Percentiles rank a stretch among this genome's conserved stretches.
phyloP scores from a whole-genome alignment of 345 rosid species.

The Brassica cretica region DNA sequence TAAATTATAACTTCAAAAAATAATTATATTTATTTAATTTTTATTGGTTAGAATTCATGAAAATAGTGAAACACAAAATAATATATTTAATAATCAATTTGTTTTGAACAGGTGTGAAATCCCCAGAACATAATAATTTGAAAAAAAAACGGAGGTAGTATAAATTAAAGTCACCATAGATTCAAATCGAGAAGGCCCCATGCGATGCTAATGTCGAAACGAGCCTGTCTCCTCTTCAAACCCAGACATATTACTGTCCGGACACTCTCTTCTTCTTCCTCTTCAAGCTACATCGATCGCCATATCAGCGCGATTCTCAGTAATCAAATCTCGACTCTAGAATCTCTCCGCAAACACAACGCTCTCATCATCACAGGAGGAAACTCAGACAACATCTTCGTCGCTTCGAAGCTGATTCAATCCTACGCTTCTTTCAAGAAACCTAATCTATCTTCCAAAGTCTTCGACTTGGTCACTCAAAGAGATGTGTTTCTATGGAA shows the following conservation, averaged over 20 bases:
- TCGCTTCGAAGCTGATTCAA: slow-evolving; percentile 64
- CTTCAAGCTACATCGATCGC: slow-evolving; percentile 44
- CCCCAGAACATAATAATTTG: too few relatives aligned
- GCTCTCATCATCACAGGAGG: slow-evolving; percentile 54
- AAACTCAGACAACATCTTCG: slow-evolving; percentile 50
- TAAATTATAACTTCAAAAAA: too few relatives aligned
- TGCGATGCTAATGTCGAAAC: slow-evolving; percentile 26
- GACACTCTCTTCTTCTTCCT: slow-evolving; percentile 25
- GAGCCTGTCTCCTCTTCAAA: slow-evolving; percentile 31
- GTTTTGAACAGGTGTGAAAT: too few relatives aligned
- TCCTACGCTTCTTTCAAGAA: slow-evolving; percentile 46
- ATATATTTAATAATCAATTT: too few relatives aligned
- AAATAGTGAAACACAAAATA: too few relatives aligned
- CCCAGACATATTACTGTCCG: slow-evolving; percentile 3
- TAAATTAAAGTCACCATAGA: background rate
- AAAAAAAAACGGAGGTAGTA: too few relatives aligned
- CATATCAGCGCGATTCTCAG: slow-evolving; percentile 42
- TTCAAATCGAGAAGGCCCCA: background rate
- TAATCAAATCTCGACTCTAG: slow-evolving; percentile 26
- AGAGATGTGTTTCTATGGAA: slow-evolving; percentile 72
- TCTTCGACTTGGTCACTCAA: slow-evolving; percentile 42
- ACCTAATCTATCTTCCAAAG: slow-evolving; percentile 40
- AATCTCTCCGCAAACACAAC: slow-evolving; percentile 47
- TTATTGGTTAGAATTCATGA: too few relatives aligned
- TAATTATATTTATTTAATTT: too few relatives aligned